phyloP scores from a whole-genome alignment of 306 rosid genomes.

The Dryas alaskensis region DNA sequence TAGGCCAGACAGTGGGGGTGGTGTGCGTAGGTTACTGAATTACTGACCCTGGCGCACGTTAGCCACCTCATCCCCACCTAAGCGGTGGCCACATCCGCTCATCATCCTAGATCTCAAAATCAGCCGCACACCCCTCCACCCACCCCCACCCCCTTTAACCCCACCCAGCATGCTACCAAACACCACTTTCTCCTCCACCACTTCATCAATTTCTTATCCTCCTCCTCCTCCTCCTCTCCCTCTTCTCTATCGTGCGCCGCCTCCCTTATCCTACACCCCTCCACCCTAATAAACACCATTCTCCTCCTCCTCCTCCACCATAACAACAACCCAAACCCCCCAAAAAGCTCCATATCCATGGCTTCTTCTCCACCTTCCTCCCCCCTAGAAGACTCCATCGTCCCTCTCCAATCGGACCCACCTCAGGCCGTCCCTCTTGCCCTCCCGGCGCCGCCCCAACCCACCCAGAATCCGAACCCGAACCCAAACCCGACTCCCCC shows the following conservation, averaged over 20 bases:
- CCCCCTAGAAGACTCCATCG: conserved; percentile 40
- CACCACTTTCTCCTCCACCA: conserved; percentile 31
- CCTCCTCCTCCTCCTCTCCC: neutral
- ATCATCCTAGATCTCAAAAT: conserved; percentile 64
- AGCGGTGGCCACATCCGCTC: conserved; percentile 81
- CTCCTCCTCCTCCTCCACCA: conserved; percentile 1
- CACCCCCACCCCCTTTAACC: conserved; percentile 30
- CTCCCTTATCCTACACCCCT: conserved; percentile 14
- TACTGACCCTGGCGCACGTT: conserved; percentile 45
- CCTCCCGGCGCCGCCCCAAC: conserved; percentile 31
- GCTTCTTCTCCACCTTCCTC: conserved; percentile 22
- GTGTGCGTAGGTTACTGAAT: conserved; percentile 25
- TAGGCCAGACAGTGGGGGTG: neutral
- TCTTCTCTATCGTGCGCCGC: conserved; percentile 14
- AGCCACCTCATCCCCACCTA: conserved; percentile 51
- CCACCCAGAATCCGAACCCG: conserved; percentile 9
- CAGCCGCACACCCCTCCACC: conserved; percentile 68
- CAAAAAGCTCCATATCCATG: neutral
- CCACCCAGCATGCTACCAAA: conserved; percentile 40
- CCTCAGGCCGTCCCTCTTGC: conserved; percentile 48
- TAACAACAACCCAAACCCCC: neutral
- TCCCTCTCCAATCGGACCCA: conserved; percentile 31
- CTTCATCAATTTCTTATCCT: conserved; percentile 1
- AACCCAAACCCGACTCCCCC: conserved; percentile 30
- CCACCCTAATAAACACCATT: neutral